A percentile compares a stretch with the other conserved stretches of the same genome.
These are phyloP conservation scores for Symbiodinium pilosum DNA, from an alignment of 73 alveolate species.

Conservation along the genomic window DNA sequence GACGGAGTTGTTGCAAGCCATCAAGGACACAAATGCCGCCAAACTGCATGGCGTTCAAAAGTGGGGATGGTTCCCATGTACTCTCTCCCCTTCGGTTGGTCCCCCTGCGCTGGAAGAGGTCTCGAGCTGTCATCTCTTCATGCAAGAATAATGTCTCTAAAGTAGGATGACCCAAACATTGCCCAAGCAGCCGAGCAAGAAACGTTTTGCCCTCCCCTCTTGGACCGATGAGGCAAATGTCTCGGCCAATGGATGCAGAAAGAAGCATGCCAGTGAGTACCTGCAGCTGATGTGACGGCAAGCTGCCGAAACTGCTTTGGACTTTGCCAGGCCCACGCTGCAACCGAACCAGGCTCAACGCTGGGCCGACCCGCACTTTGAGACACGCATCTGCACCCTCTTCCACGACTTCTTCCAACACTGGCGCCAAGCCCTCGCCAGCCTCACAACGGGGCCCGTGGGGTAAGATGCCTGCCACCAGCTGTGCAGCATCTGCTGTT, in stretches of 20 bases:
- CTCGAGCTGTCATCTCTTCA: conserved; percentile 89
- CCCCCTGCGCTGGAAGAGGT: conserved; percentile 48
- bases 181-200: conserved; percentile 34
- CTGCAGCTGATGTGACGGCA: conserved; percentile 35
- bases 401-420: background rate
- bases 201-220: conserved; percentile 59
- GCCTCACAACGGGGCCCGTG: background rate
- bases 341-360: too few relatives aligned
- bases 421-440: background rate
- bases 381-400: background rate
- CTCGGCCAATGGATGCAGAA: conserved; percentile 12
- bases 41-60: conserved; percentile 46
- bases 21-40: conserved; percentile 73
- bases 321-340: background rate
- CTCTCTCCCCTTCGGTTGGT: conserved; percentile 57
- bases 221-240: conserved; percentile 81
- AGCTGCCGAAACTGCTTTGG: background rate
- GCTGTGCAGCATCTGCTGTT: conserved; percentile 16
- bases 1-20: conserved; percentile 73
- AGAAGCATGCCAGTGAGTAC: conserved; percentile 37
- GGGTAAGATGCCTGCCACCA: conserved; percentile 47
- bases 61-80: conserved; percentile 62
- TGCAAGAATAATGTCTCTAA: conserved; percentile 9
- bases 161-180: conserved; percentile 9
- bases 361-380: background rate